Evolutionary conservation across 768 basidiomycete genomes (phyloP).

Genomic region (Serendipita sp.): DNA sequence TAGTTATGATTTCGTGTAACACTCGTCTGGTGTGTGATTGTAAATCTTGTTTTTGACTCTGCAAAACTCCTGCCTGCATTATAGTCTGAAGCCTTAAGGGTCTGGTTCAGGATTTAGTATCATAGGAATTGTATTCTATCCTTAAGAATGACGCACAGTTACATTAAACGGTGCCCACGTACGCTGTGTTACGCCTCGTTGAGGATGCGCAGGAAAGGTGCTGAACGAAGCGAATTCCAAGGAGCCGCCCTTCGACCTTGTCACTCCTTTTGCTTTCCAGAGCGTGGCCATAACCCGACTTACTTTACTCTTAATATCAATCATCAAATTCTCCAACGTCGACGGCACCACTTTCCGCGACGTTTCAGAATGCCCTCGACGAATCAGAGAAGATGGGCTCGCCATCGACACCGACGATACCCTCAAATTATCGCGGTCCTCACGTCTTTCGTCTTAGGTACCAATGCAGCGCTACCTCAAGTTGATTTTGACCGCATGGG

Average conservation of each 20-base stretch:
- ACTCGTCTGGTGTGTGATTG: background rate
- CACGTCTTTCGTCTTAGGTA: background rate
- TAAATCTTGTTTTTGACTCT: background rate
- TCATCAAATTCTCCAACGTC: background rate
- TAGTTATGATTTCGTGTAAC: background rate
- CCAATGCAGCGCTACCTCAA: slow-evolving; percentile 30
- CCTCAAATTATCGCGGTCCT: background rate
- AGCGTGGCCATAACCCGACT: background rate
- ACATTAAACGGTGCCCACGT: background rate
- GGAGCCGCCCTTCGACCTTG: background rate
- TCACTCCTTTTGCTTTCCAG: background rate
- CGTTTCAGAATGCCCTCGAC: background rate
- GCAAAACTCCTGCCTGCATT: no score
- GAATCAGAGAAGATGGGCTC: background rate
- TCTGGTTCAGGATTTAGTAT: background rate
- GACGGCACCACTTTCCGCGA: background rate
- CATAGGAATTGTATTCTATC: background rate
- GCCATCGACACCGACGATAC: background rate
- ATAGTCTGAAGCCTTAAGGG: background rate
- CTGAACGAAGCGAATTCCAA: no score
- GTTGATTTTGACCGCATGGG: slow-evolving; percentile 79
- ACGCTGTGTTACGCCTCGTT: background rate
- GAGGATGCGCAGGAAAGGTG: background rate
- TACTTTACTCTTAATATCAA: background rate
- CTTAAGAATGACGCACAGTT: background rate